These are phyloP conservation scores for Xylariaceae sp. DNA, from an alignment of 2,329 filamentous ascomycete species.

Conservation along the genomic window DNA sequence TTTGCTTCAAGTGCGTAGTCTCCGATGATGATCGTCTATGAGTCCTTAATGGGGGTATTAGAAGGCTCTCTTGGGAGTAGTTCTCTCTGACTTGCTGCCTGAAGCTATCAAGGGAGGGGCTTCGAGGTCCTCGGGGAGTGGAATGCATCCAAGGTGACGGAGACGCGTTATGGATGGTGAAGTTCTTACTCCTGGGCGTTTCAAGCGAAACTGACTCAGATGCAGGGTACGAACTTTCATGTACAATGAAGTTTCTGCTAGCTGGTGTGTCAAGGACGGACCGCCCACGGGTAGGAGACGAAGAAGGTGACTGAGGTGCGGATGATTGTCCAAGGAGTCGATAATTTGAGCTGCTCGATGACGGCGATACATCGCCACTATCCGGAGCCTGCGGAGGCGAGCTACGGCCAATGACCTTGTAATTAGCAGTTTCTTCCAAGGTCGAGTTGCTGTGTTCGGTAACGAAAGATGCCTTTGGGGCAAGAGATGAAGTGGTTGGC, in stretches of 20 bases:
- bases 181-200: slow-evolving; percentile 44
- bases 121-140: slow-evolving; percentile 24
- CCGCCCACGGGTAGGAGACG: slow-evolving; percentile 32
- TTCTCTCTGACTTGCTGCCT: slow-evolving; percentile 37
- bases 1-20: slow-evolving; percentile 45
- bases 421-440: slow-evolving; percentile 47
- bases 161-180: slow-evolving; percentile 47
- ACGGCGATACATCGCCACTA: slow-evolving; percentile 40
- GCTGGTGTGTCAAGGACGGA: slow-evolving; percentile 30
- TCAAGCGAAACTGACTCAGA: slow-evolving; percentile 31
- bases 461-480: slow-evolving; percentile 38
- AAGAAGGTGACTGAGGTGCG: slow-evolving; percentile 39
- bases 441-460: slow-evolving; percentile 43
- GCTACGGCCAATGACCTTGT: slow-evolving; percentile 50
- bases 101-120: slow-evolving; percentile 36
- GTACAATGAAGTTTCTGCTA: slow-evolving; percentile 19
- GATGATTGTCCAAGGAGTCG: slow-evolving; percentile 49
- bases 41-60: slow-evolving; percentile 53
- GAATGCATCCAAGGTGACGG: slow-evolving; percentile 38
- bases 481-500: slow-evolving; percentile 21
- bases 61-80: slow-evolving; percentile 59
- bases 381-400: slow-evolving; percentile 41
- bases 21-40: slow-evolving; percentile 46
- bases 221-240: slow-evolving; percentile 13
- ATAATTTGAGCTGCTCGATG: slow-evolving; percentile 48